phyloP scores from a whole-genome alignment of 2,329 filamentous ascomycete species.

The Exophiala xenobiotica region DNA sequence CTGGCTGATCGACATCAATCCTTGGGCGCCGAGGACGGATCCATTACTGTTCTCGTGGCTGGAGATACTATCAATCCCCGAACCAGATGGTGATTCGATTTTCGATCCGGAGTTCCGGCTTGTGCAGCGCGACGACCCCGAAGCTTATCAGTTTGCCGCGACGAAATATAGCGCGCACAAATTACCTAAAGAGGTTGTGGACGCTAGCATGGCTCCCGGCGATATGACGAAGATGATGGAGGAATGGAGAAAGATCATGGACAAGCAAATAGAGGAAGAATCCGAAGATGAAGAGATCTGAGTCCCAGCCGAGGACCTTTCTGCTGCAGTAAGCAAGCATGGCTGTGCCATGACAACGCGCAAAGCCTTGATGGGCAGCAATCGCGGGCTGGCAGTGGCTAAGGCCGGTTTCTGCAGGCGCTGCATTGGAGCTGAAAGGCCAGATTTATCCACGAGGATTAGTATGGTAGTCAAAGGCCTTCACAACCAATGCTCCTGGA shows the following conservation, averaged over 20 bases:
- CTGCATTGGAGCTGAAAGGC: too few relatives aligned
- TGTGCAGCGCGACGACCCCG: slow-evolving; percentile 79
- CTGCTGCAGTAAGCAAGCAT: too few relatives aligned
- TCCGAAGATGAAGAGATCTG: slow-evolving; percentile 36
- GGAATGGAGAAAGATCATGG: slow-evolving; percentile 66
- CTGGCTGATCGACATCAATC: slow-evolving; percentile 90
- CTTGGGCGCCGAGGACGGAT: slow-evolving; percentile 88
- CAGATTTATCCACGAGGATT: too few relatives aligned
- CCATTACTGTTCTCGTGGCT: slow-evolving; percentile 85
- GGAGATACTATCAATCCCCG: slow-evolving; percentile 72
- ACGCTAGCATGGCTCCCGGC: slow-evolving; percentile 62
- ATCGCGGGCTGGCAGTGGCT: too few relatives aligned
- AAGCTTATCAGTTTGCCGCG: slow-evolving; percentile 81
- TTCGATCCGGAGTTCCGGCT: slow-evolving; percentile 77
- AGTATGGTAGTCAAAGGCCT: too few relatives aligned
- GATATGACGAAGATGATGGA: slow-evolving; percentile 77
- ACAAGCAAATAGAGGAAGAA: slow-evolving; percentile 43
- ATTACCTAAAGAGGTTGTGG: slow-evolving; percentile 86
- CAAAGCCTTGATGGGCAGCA: not conserved
- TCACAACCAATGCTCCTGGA: too few relatives aligned
- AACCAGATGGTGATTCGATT: slow-evolving; percentile 35
- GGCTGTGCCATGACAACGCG: too few relatives aligned
- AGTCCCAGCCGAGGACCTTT: too few relatives aligned
- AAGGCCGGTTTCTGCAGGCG: too few relatives aligned
- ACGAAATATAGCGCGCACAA: slow-evolving; percentile 94